These are phyloP conservation scores for Blastobotrys raffinosifermentans DNA, from an alignment of 1,139 yeast species.

Conservation along the genomic window DNA sequence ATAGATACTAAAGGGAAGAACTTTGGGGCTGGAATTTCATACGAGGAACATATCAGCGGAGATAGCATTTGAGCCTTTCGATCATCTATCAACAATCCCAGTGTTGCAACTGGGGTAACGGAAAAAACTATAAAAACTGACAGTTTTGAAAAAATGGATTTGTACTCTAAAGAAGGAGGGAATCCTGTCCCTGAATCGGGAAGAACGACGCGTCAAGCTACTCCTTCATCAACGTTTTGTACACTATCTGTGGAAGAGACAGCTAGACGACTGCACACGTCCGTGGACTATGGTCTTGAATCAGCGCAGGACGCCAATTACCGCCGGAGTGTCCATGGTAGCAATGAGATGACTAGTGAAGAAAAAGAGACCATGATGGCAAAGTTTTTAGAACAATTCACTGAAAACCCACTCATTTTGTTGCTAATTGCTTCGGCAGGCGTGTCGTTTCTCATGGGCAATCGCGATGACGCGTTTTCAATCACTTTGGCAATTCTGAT, in stretches of 20 bases:
- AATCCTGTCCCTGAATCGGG: too few species aligned
- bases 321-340: slow-evolving; percentile 70
- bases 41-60: too few species aligned
- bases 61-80: too few species aligned
- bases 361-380: slow-evolving; percentile 67
- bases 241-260: slow-evolving; percentile 58
- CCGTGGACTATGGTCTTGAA: slow-evolving; percentile 51
- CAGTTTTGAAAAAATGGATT: too few species aligned
- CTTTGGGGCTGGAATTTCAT: too few species aligned
- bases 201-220: slow-evolving; percentile 4
- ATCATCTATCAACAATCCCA: too few species aligned
- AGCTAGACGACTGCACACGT: slow-evolving; percentile 54
- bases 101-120: too few species aligned
- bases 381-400: slow-evolving; percentile 72
- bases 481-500: slow-evolving; percentile 78
- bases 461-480: slow-evolving; percentile 85
- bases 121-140: too few species aligned
- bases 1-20: too few species aligned
- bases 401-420: slow-evolving; percentile 83
- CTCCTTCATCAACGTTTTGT: slow-evolving; percentile 45
- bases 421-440: slow-evolving; percentile 82
- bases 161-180: too few species aligned
- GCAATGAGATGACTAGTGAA: slow-evolving; percentile 63
- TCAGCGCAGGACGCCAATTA: slow-evolving; percentile 63
- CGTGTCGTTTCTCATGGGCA: slow-evolving; percentile 83